Percentiles rank a stretch among this genome's conserved stretches.
Conservation (phyloP, 805 yeast genomes). For the Pichia insulana region DNA sequence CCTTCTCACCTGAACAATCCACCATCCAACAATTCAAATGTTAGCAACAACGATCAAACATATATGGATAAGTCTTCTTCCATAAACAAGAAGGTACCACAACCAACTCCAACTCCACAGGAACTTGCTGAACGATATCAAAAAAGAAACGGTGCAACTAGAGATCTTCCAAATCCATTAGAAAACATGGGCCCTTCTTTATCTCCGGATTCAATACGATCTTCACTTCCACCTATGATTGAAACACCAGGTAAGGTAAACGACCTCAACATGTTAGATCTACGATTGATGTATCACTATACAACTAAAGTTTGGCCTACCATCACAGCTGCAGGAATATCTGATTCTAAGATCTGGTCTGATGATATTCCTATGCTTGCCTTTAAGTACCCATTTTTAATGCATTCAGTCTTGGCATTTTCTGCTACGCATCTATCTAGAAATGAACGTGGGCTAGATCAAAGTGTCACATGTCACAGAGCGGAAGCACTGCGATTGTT, state of each 20-base stretch:
- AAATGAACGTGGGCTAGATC: slow-evolving; percentile 66
- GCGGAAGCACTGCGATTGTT: slow-evolving; percentile 77
- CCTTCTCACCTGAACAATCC: background rate
- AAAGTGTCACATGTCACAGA: slow-evolving; percentile 76
- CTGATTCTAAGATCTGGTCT: slow-evolving; percentile 80
- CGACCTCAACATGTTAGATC: slow-evolving; percentile 59
- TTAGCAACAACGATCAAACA: background rate
- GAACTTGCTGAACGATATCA: slow-evolving; percentile 17
- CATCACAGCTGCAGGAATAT: slow-evolving; percentile 83
- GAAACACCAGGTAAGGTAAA: slow-evolving; percentile 12
- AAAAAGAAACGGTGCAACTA: slow-evolving; percentile 10
- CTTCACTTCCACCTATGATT: slow-evolving; percentile 21
- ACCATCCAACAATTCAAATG: no score
- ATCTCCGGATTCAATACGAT: slow-evolving; percentile 25
- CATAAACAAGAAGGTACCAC: background rate
- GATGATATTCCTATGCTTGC: slow-evolving; percentile 84
- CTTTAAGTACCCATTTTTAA: slow-evolving; percentile 76
- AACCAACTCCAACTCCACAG: slow-evolving; percentile 14
- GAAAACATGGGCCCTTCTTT: slow-evolving; percentile 16
- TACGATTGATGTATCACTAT: slow-evolving; percentile 80
- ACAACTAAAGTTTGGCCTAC: slow-evolving; percentile 78
- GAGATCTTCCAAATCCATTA: background rate
- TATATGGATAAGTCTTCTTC: slow-evolving; percentile 8
- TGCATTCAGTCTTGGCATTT: slow-evolving; percentile 87
- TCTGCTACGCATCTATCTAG: slow-evolving; percentile 87